Percentiles rank a stretch among this genome's conserved stretches.
Evolutionary conservation across 2,329 filamentous ascomycete genomes (phyloP).

Genomic region (Penicillium sp.): DNA sequence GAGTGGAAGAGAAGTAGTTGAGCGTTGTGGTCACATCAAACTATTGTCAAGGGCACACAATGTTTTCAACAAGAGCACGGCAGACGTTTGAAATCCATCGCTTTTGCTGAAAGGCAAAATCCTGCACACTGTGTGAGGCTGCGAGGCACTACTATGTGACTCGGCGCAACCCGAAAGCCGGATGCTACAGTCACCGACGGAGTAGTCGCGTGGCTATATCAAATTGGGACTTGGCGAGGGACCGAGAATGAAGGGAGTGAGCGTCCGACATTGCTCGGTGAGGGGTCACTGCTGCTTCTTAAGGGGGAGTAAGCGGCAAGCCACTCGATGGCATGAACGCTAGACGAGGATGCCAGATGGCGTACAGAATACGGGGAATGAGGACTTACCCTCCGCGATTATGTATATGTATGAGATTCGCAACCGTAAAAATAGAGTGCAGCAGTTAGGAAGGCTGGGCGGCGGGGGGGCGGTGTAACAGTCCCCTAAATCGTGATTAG

Average conservation of each 20-base stretch:
- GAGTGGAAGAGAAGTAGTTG: background rate
- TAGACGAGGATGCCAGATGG: background rate
- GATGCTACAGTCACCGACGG: slow-evolving; percentile 7
- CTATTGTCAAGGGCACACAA: background rate
- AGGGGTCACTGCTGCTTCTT: background rate
- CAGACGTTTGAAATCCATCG: background rate
- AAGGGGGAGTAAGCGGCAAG: background rate
- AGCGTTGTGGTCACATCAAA: background rate
- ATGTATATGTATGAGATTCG: background rate
- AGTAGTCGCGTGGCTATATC: slow-evolving; percentile 2
- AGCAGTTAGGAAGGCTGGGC: slow-evolving; percentile 9
- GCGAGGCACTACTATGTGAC: background rate
- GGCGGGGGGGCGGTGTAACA: slow-evolving; percentile 26
- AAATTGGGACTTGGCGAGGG: background rate
- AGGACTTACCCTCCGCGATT: background rate
- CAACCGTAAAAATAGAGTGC: background rate
- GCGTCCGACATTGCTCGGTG: background rate
- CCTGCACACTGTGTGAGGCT: background rate
- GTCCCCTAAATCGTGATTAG: slow-evolving; percentile 25
- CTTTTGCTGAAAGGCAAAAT: background rate
- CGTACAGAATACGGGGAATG: background rate
- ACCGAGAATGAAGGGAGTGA: background rate
- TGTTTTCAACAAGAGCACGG: background rate
- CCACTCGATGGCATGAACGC: background rate
- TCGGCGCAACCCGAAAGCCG: slow-evolving; percentile 4